These are phyloP conservation scores for Spizellomyces punctatus DNA, from an alignment of 192 early-diverging fungal species.

Conservation along the genomic window DNA sequence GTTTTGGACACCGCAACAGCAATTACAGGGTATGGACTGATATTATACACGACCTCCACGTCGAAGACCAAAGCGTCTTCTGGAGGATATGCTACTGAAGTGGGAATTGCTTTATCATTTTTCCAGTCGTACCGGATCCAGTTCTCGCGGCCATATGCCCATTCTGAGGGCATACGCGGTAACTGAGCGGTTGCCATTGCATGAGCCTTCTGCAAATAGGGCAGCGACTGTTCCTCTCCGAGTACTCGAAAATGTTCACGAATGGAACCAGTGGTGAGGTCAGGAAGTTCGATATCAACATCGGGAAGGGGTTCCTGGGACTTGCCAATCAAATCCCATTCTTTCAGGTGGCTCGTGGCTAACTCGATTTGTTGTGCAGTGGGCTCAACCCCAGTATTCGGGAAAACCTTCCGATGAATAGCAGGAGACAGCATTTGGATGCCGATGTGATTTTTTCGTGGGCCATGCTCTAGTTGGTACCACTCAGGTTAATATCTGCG, in stretches of 20 bases:
- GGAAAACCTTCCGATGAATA: constrained; percentile 55
- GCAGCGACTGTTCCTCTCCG: constrained; percentile 63
- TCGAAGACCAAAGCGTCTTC: constrained; percentile 83
- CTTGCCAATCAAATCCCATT: constrained; percentile 59
- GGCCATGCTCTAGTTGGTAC: no score
- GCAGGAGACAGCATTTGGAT: constrained; percentile 65
- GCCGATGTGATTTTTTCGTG: constrained; percentile 48
- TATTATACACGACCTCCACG: constrained; percentile 72
- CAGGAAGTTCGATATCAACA: constrained; percentile 54
- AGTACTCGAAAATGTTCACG: constrained; percentile 80
- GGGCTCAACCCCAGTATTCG: not conserved
- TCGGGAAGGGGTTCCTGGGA: constrained; percentile 46
- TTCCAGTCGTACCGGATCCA: constrained; percentile 81
- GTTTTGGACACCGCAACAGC: constrained; percentile 73
- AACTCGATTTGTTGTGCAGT: not conserved
- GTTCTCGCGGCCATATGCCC: constrained; percentile 56
- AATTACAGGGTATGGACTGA: constrained; percentile 76
- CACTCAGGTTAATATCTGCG: no score
- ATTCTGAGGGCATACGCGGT: constrained; percentile 50
- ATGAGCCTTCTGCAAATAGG: constrained; percentile 59
- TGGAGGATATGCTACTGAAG: constrained; percentile 33
- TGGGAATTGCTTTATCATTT: not conserved
- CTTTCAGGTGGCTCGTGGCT: constrained; percentile 50
- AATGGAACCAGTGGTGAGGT: constrained; percentile 56
- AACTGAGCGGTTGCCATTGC: constrained; percentile 23